Evolutionary conservation across 78 protist genomes (phyloP), one percentile per base, ranked within the genome.

Genomic region (Cavenderia fasciculata): DNA sequence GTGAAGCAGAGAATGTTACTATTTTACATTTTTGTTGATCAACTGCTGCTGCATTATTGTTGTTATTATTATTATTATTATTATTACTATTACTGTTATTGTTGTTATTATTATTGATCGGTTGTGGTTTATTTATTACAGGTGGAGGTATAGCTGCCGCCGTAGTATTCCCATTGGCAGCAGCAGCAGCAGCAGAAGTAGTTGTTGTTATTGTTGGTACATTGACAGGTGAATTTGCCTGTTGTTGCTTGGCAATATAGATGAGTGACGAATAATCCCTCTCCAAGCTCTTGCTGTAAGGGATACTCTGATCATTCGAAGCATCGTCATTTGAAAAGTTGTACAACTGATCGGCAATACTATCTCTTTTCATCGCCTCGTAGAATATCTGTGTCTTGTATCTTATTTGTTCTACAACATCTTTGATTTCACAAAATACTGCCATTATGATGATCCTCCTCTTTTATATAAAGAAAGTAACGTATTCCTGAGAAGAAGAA

Each of bases 1-100:
- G 73, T 51, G 90, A 51, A 61, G 77, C 90, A 25, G 90, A 66
- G 40, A 82, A 82, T 23, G 90, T 82, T 52, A 82, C 90, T 82
- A 82, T 82, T 68, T 82, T 82, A 82, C 90, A 82, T 82, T 65
- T 44, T 52, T 43, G 72, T 63, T 63, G 33, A 21, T 33, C 38
- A n/a, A 11, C 18, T 49, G 54, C 14, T 49, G 54, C 56, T 74
- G 4, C 59, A 49, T 52, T 54, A 36, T 59, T 56, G 68, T 34
- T 63, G 57, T 44, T 25, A 7, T 47, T 56, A 56, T 77, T 47
- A 36, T 63, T 8, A 47, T 78, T 52, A 68, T 66, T 66, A 75
- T 65, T 43, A 54, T 61, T 76, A 73, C 29, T 51, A 4, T 47
- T 40, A 66, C 19, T 61, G 72, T 34, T 57, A 33, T 10, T 41